Percentiles rank a stretch among this genome's conserved stretches.
phyloP scores from a whole-genome alignment of 805 yeast species.

The Pichia occidentalis region DNA sequence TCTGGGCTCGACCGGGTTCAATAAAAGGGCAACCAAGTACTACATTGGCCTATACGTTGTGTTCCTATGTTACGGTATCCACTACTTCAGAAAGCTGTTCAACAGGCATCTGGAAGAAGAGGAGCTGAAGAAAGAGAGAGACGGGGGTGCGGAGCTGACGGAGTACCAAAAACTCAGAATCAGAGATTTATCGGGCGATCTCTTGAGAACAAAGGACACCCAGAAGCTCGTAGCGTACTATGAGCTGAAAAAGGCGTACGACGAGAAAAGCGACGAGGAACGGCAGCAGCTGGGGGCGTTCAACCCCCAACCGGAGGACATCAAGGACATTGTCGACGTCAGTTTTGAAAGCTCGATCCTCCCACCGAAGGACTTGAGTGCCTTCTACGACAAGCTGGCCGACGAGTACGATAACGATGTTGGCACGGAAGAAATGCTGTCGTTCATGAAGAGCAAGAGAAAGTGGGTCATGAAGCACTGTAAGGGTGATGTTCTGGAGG shows the following conservation, averaged over 20 bases:
- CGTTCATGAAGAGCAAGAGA: constrained; percentile 57
- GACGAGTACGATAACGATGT: constrained; percentile 74
- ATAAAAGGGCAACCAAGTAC: constrained; percentile 55
- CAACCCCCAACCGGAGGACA: constrained; percentile 32
- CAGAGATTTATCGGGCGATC: constrained; percentile 51
- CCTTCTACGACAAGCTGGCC: constrained; percentile 72
- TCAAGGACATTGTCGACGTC: constrained; percentile 24
- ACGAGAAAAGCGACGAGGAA: constrained; percentile 17
- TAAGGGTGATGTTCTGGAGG: constrained; percentile 87
- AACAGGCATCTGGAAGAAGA: constrained; percentile 55
- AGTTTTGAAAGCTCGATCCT: constrained; percentile 39
- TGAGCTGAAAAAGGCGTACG: constrained; percentile 38
- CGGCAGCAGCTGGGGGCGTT: constrained; percentile 19
- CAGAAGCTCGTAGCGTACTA: constrained; percentile 54
- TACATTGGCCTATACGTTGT: constrained; percentile 54
- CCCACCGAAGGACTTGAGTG: constrained; percentile 75
- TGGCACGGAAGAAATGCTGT: constrained; percentile 61
- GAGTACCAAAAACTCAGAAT: constrained; percentile 62
- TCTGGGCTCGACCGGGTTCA: constrained; percentile 49
- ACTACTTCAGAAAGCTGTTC: constrained; percentile 61
- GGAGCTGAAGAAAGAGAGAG: constrained; percentile 25
- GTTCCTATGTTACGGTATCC: constrained; percentile 52
- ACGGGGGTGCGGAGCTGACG: constrained; percentile 34
- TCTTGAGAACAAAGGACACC: constrained; percentile 57
- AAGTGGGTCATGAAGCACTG: constrained; percentile 74